Conservation (phyloP, 225 moss, liverwort and hornwort genomes). For the Pseudisothecium myosuroides region DNA sequence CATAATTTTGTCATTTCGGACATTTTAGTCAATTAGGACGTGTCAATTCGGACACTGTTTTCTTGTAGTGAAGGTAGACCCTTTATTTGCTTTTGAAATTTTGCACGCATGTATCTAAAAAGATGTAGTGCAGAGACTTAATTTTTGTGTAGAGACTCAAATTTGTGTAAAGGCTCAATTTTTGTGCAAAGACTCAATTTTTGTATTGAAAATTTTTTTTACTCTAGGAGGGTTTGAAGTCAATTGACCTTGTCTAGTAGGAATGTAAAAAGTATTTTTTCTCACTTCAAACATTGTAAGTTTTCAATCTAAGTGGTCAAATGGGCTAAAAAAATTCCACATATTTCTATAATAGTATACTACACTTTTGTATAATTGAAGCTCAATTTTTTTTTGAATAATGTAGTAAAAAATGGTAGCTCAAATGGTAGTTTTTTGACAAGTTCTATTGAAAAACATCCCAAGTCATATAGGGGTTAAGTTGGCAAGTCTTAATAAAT, state of each 20-base stretch:
- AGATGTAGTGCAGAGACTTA: no score
- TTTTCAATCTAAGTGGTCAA: accelerated
- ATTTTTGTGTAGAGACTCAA: no score
- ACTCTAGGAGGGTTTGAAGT: no score
- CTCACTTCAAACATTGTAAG: not conserved
- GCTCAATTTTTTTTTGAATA: not conserved
- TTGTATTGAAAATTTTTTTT: not conserved
- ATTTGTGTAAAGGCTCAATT: no score
- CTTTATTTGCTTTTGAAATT: not conserved
- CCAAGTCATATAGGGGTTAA: accelerated
- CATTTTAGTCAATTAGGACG: no score
- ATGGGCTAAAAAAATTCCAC: accelerated
- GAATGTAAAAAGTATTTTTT: not conserved
- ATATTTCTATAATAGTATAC: not conserved
- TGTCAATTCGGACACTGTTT: no score
- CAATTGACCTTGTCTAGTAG: not conserved
- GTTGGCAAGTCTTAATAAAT: not conserved
- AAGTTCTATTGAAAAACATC: not conserved
- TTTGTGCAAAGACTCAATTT: not conserved
- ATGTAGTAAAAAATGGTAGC: not conserved
- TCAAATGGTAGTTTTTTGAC: not conserved
- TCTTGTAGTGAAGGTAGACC: no score
- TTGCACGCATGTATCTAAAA: accelerated
- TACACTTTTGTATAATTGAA: not conserved
- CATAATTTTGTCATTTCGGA: no score